Evolutionary conservation across 2,329 filamentous ascomycete species (phyloP).

Genomic region (Dothistroma pini): DNA sequence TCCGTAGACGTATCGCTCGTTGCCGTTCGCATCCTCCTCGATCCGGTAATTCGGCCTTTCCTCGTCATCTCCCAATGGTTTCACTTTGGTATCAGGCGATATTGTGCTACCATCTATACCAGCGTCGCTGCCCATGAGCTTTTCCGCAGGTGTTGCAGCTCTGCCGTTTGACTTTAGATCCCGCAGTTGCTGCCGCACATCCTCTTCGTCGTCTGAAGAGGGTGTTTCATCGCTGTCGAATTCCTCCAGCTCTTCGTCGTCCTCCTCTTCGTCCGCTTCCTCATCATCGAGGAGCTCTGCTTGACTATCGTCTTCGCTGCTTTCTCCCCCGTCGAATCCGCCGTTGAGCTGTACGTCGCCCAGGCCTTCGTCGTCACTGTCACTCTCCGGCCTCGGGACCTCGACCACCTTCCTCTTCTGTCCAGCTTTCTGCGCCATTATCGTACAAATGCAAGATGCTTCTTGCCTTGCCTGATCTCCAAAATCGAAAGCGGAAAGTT

Average conservation of each 20-base stretch:
- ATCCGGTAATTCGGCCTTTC: conserved; percentile 55
- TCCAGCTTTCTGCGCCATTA: conserved; percentile 33
- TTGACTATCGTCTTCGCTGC: conserved; percentile 35
- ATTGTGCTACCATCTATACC: conserved; percentile 24
- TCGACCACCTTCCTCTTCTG: conserved; percentile 45
- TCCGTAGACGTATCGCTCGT: conserved; percentile 83
- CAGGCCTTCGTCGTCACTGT: conserved; percentile 38
- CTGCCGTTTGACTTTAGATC: conserved; percentile 38
- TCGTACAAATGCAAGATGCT: neutral
- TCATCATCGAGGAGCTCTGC: conserved; percentile 28
- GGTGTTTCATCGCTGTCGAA: conserved; percentile 40
- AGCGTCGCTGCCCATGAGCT: conserved; percentile 30
- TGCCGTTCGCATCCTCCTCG: conserved; percentile 82
- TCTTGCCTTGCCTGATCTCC: neutral
- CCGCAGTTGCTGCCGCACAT: conserved; percentile 44
- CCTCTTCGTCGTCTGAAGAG: conserved; percentile 39
- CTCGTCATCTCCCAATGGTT: conserved; percentile 19
- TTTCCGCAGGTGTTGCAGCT: conserved; percentile 17
- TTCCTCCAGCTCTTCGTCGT: conserved; percentile 35
- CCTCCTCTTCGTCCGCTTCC: conserved; percentile 27
- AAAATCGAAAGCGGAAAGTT: conserved; percentile 6
- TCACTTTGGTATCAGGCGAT: conserved; percentile 21
- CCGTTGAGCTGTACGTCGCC: conserved; percentile 31
- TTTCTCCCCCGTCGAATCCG: conserved; percentile 32
- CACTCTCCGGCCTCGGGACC: conserved; percentile 30